Conservation (phyloP, 2,329 filamentous ascomycete species). For the Myriosclerotinia scirpicola region DNA sequence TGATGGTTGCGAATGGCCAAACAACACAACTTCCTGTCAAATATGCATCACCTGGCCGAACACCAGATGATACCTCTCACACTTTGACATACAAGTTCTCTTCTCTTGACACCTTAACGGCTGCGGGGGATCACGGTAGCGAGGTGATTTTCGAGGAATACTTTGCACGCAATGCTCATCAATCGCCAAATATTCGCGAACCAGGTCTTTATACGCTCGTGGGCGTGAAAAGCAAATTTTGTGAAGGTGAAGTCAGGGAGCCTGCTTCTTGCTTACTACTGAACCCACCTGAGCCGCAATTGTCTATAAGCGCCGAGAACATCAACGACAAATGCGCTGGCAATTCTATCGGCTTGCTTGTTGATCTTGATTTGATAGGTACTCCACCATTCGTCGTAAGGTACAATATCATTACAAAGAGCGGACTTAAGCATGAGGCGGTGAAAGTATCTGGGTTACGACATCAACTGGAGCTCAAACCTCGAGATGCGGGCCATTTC, state of each 20-base stretch:
- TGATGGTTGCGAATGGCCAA: slow-evolving; percentile 79
- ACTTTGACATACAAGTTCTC: slow-evolving; percentile 80
- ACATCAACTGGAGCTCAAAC: slow-evolving; percentile 81
- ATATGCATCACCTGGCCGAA: slow-evolving; percentile 62
- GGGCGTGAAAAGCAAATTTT: slow-evolving; percentile 76
- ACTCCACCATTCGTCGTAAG: slow-evolving; percentile 86
- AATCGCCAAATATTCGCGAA: slow-evolving; percentile 67
- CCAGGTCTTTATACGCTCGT: slow-evolving; percentile 86
- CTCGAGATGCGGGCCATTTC: slow-evolving; percentile 78
- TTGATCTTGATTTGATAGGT: slow-evolving; percentile 86
- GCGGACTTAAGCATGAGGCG: slow-evolving; percentile 45
- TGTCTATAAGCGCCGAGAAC: slow-evolving; percentile 72
- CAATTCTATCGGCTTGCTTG: slow-evolving; percentile 84
- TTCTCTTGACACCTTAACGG: slow-evolving; percentile 65
- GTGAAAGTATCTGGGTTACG: slow-evolving; percentile 69
- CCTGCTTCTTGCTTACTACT: slow-evolving; percentile 90
- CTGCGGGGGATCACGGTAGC: slow-evolving; percentile 68
- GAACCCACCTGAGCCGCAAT: slow-evolving; percentile 83
- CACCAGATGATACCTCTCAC: slow-evolving; percentile 64
- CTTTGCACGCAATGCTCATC: slow-evolving; percentile 59
- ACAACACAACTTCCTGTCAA: slow-evolving; percentile 67
- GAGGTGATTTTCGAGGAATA: slow-evolving; percentile 58
- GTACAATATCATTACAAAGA: slow-evolving; percentile 70
- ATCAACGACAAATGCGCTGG: slow-evolving; percentile 95
- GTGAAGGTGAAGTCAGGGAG: slow-evolving; percentile 85